Evolutionary conservation across 768 basidiomycete genomes (phyloP).

Genomic region (Tricholoma terreum): DNA sequence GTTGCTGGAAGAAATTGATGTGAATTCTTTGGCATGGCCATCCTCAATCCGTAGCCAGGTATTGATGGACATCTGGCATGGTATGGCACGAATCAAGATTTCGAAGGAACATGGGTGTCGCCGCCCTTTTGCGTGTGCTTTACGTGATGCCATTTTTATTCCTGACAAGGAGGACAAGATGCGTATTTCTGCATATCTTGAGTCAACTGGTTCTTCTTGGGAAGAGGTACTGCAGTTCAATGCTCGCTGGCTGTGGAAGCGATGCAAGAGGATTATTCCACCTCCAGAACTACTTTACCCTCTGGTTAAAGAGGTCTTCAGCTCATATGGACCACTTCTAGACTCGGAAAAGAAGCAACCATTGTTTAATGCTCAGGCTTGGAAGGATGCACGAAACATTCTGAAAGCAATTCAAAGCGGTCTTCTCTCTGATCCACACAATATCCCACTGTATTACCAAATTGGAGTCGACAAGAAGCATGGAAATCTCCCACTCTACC

Average conservation of each 20-base stretch:
- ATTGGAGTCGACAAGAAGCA: no score
- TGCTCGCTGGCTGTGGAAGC: slow-evolving; percentile 24
- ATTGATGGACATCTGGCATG: neutral
- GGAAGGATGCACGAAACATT: slow-evolving; percentile 28
- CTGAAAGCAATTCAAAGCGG: slow-evolving; percentile 7
- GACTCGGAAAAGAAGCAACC: slow-evolving; percentile 27
- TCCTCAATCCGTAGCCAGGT: neutral
- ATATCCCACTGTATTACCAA: no score
- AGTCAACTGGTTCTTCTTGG: slow-evolving; percentile 18
- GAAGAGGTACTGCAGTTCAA: slow-evolving; percentile 5
- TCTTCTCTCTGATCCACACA: no score
- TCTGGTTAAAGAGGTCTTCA: slow-evolving; percentile 24
- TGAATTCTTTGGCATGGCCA: neutral
- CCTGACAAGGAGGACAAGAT: slow-evolving; percentile 20
- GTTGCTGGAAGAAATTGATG: neutral
- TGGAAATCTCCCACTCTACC: no score
- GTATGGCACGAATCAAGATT: neutral
- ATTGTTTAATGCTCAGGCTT: slow-evolving; percentile 28
- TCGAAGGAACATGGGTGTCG: neutral
- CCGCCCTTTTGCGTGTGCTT: slow-evolving; percentile 15
- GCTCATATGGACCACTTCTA: slow-evolving; percentile 31
- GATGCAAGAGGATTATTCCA: slow-evolving; percentile 27
- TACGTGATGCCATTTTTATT: slow-evolving; percentile 24
- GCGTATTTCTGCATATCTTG: no score
- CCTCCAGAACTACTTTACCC: slow-evolving; percentile 27